Base-by-base conservation (phyloP, 352 stramenopile species). In the Saprolegnia parasitica region DNA sequence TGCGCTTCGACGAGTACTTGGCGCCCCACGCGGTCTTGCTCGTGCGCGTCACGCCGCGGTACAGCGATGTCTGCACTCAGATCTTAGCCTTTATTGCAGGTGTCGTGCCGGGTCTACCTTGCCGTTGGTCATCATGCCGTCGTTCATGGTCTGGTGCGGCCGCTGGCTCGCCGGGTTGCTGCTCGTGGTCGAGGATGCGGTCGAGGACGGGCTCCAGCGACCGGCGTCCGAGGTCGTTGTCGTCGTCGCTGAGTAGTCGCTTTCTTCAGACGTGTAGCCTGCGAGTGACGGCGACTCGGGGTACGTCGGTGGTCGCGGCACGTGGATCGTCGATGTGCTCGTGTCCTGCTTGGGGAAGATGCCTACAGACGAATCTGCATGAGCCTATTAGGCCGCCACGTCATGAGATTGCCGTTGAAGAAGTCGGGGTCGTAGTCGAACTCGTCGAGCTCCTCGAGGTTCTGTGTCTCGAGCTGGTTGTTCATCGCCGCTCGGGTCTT, bases 21-120 rank as follows among this genome's bases (percentile, higher is more conserved):
- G 85, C 85, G n/a, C 86, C 84, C 87, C 86, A 95, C 37, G 82
- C 89, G 18, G 83, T 93, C 74, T 94, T 93, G 68, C 83, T 95
- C 29, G 86, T 93, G 71, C 92, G 84, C 11, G 85, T 93, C 42
- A 95, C 85, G 20, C 85, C 86, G 11, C 84, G 83, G 60, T 90
- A 95, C 75, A 93, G 92, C 77, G 87, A 93, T n/a, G 86, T 93
- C 78, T 92, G 56, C 13, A 13, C 10, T 57, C 26, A 1, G 23
- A 50, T 65, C 13, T n/a, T 16, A 16, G 20, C 13, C 35, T 39
- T 8, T 16, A 58, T 58, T 15, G 8, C 8, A 8, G 23, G 23
- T 16, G 23, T 58, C 15, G 8, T 16, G 8, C 8, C 23, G 23
- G 8, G 8, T 58, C 52, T 58, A 89, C 81, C 75, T 93, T 94